Base-by-base conservation (phyloP, 2,329 filamentous ascomycete genomes). In the Arthrobotrys megalospora region DNA sequence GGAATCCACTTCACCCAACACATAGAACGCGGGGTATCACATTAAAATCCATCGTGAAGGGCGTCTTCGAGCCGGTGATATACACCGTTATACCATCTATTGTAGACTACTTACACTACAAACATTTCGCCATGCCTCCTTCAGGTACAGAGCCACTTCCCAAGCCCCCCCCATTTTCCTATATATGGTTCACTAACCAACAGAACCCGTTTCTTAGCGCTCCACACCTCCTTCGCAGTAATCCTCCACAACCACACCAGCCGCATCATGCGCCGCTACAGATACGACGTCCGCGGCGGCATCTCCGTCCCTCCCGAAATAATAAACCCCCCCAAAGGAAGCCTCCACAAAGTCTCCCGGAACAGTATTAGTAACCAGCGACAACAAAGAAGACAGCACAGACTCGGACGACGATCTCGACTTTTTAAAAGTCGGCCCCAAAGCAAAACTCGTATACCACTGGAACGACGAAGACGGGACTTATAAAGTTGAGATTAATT, bases 401-500 rank as follows among this genome's bases (percentile, higher is more conserved):
- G 73, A 77, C 36, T 67, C 69, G 1, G 73, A 77, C 28, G 73
- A 77, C 11, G 66, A 77, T 16, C 34, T 71, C 3, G 66, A 71
- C 48, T 77, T 77, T 36, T 63, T 71, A 36, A 73, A 53, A 34
- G 55, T 70, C 43, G 48, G 50, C 3, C 73, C 73, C 3, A 77
- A 77, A n/a, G 64, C 67, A 4, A 77, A 77, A 47, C 16, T 77
- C 3, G 60, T 71, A 1, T 77, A 77, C 12, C 73, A 77, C 36
- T 77, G 73, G 73, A 77, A 77, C 24, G 73, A 71, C 16, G 58
- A 69, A 11, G 73, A 77, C 16, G 73, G 73, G 5, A 77, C 73
- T 0, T 77, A 77, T 16, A 77, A 77, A 36, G 58, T 77, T 1
- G 66, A 77, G 8, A 77, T 77, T 6, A 41, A 55, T 16, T 77